phyloP scores from a whole-genome alignment of 164 flowering plant genomes.

The Paratinospora sagittata region DNA sequence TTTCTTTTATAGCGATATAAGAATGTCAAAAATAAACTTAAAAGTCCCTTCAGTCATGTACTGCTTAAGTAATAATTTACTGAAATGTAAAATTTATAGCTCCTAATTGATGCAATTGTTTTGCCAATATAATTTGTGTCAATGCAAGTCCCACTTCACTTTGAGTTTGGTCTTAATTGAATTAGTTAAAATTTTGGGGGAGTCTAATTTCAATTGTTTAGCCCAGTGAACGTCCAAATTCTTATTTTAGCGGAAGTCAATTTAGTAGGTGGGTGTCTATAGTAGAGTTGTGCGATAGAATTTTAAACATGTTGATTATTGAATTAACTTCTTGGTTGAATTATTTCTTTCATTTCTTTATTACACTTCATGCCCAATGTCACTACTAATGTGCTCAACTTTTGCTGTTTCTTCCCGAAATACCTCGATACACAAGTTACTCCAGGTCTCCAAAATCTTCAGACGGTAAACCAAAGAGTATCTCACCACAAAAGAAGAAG shows the following conservation, averaged over 20 bases:
- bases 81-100: not conserved
- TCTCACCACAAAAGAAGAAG: constrained; percentile 24
- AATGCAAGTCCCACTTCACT: not conserved
- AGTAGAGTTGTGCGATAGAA: no score
- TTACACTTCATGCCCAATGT: not conserved
- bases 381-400: not conserved
- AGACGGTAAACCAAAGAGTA: constrained; percentile 19
- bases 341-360: not conserved
- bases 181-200: not conserved
- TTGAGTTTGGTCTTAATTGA: not conserved
- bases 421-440: not conserved
- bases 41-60: not conserved
- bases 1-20: not conserved
- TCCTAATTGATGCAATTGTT: not conserved
- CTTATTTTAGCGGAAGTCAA: not conserved
- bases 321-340: not conserved
- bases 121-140: not conserved
- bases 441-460: constrained; percentile 18
- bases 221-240: not conserved
- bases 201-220: not conserved
- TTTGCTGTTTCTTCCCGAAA: not conserved
- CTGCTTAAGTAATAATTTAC: not conserved
- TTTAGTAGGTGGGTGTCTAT: not conserved
- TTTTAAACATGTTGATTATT: no score
- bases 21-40: not conserved